Evolutionary conservation across 2,329 filamentous ascomycete species (phyloP).

Genomic region (Fusarium illudens): DNA sequence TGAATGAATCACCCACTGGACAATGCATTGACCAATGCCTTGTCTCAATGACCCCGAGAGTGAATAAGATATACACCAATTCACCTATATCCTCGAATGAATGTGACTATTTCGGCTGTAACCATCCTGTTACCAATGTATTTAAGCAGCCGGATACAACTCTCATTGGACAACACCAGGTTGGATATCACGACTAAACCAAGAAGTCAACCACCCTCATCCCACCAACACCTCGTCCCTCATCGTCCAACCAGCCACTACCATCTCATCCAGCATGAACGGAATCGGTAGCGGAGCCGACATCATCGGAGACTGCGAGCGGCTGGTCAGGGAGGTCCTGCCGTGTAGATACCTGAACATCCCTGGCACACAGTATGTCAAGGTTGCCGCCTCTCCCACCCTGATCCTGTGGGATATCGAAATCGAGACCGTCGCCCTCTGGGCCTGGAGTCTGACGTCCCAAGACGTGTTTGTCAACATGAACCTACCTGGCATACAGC

Average conservation of each 20-base stretch:
- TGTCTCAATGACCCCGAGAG: neutral
- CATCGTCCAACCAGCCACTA: neutral
- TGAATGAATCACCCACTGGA: neutral
- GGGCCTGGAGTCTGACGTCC: neutral
- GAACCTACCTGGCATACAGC: neutral
- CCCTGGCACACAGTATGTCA: neutral
- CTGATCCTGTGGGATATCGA: too few species aligned
- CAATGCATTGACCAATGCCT: neutral
- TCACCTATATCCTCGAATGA: neutral
- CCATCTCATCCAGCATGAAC: neutral
- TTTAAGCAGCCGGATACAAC: neutral
- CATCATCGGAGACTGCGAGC: neutral
- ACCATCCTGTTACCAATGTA: too few species aligned
- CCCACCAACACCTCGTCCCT: neutral
- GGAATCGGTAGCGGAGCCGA: neutral
- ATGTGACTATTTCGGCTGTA: neutral
- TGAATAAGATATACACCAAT: neutral
- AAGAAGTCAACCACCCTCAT: neutral
- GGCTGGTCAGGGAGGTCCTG: neutral
- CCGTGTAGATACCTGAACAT: neutral
- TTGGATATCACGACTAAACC: neutral
- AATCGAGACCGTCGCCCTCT: neutral
- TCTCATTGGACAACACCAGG: neutral
- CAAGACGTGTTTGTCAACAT: conserved; percentile 3
- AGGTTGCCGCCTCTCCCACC: neutral